Conservation (phyloP, 2,329 filamentous ascomycete genomes). For the Cladosporium sp. region DNA sequence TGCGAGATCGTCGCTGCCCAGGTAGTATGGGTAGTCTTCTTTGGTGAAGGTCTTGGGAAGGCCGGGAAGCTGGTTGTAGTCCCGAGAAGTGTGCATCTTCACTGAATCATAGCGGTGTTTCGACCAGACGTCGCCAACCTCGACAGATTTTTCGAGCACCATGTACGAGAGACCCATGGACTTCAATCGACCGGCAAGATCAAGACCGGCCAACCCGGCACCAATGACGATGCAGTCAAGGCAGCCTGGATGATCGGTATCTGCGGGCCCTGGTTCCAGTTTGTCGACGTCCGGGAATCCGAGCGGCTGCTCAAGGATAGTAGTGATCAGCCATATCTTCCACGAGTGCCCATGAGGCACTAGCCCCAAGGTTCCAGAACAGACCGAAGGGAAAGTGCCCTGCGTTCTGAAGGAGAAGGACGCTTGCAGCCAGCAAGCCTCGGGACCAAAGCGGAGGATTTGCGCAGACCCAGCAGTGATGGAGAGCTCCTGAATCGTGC, state of each 20-base stretch:
- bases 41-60: conserved; percentile 3
- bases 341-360: conserved; percentile 27
- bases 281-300: conserved; percentile 55
- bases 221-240: conserved; percentile 32
- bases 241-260: not conserved
- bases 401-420: conserved; percentile 26
- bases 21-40: conserved; percentile 12
- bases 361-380: conserved; percentile 29
- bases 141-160: conserved; percentile 37
- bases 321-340: conserved; percentile 34
- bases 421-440: conserved; percentile 21
- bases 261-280: conserved; percentile 7
- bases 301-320: conserved; percentile 9
- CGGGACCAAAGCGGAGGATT: conserved; percentile 12
- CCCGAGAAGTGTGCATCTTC: conserved; percentile 35
- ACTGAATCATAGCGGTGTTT: conserved; percentile 39
- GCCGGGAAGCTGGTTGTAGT: conserved; percentile 32
- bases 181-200: conserved; percentile 38
- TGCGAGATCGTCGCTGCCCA: conserved; percentile 4
- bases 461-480: conserved; percentile 22
- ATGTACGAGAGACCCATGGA: conserved; percentile 37
- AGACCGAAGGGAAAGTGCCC: conserved; percentile 16
- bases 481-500: conserved; percentile 16
- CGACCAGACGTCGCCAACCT: conserved; percentile 40
- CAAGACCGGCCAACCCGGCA: conserved; percentile 39